Evolutionary conservation across 805 yeast genomes (phyloP).

Genomic region (Kodamaea lidongshanica): DNA sequence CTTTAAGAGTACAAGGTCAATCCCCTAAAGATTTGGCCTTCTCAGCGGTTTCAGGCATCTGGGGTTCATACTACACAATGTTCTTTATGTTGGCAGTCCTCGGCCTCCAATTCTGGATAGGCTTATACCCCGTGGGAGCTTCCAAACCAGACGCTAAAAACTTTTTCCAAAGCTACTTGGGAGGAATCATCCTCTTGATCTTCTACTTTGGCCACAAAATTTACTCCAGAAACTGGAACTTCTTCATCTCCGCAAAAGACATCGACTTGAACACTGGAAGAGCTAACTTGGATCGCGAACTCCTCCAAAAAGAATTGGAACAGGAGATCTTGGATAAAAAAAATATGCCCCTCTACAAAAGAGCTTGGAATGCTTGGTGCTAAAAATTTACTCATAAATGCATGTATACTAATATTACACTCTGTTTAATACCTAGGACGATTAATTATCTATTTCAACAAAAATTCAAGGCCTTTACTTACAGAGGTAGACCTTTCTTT

Average conservation of each 20-base stretch:
- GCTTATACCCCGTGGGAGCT: slow-evolving; percentile 19
- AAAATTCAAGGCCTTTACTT: no score
- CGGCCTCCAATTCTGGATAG: slow-evolving; percentile 24
- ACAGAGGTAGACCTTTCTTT: no score
- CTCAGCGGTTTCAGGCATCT: slow-evolving; percentile 18
- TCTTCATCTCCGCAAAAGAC: slow-evolving; percentile 15
- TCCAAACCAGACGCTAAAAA: slow-evolving; percentile 15
- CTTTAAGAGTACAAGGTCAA: slow-evolving; percentile 21
- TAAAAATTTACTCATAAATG: no score
- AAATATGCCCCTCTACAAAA: slow-evolving; percentile 12
- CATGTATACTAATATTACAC: no score
- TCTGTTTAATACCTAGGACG: no score
- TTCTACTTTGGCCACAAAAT: slow-evolving; percentile 21
- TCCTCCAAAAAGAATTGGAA: slow-evolving; percentile 16
- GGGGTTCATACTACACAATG: slow-evolving; percentile 23
- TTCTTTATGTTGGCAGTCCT: slow-evolving; percentile 17
- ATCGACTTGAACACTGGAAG: slow-evolving; percentile 25
- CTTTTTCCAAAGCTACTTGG: slow-evolving; percentile 23
- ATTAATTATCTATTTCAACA: no score
- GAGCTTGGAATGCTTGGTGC: slow-evolving; percentile 13
- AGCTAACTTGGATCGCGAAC: slow-evolving; percentile 18
- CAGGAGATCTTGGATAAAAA: slow-evolving; percentile 14
- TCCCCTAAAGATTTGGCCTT: slow-evolving; percentile 18
- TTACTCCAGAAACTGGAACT: slow-evolving; percentile 15
- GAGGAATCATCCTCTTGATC: slow-evolving; percentile 18